A percentile compares a stretch with the other conserved stretches of the same genome.
phyloP scores from a whole-genome alignment of 2,329 filamentous ascomycete species.

The Fusarium udum region DNA sequence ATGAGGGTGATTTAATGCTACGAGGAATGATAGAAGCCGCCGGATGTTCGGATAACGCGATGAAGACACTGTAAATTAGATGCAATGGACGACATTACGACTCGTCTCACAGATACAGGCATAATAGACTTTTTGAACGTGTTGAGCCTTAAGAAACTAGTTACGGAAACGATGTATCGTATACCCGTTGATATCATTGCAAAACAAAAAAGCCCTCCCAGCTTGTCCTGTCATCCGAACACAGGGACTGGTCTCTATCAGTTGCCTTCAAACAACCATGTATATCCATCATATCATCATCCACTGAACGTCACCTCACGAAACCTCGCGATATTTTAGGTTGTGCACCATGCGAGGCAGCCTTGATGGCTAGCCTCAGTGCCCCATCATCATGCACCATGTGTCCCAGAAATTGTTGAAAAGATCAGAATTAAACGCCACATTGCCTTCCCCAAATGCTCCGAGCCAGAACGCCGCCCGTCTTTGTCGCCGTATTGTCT shows the following conservation, averaged over 20 bases:
- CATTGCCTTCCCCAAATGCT: conserved; percentile 23
- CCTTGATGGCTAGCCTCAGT: conserved; percentile 31
- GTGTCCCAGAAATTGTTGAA: conserved; percentile 28
- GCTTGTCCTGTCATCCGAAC: conserved; percentile 15
- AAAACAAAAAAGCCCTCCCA: conserved; percentile 31
- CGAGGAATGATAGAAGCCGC: background rate
- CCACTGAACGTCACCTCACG: conserved; percentile 15
- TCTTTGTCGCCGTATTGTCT: conserved; percentile 24
- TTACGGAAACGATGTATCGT: conserved; percentile 39
- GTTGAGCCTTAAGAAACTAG: conserved; percentile 32
- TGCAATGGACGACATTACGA: background rate
- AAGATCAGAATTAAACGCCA: conserved; percentile 41
- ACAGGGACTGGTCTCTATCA: conserved; percentile 33
- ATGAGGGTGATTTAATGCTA: background rate
- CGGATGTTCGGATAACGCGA: background rate
- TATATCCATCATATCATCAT: conserved; percentile 26
- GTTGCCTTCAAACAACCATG: conserved; percentile 23
- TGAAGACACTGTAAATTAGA: background rate
- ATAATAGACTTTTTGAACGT: conserved; percentile 5
- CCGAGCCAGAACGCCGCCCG: conserved; percentile 40
- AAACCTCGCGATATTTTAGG: conserved; percentile 22
- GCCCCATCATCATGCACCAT: conserved; percentile 29
- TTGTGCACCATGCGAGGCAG: conserved; percentile 27
- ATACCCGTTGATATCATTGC: conserved; percentile 44
- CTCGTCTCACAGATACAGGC: background rate